Percentiles rank a stretch among this genome's conserved stretches.
Conservation (phyloP, 2,329 filamentous ascomycete genomes). For the Fusarium sp. region DNA sequence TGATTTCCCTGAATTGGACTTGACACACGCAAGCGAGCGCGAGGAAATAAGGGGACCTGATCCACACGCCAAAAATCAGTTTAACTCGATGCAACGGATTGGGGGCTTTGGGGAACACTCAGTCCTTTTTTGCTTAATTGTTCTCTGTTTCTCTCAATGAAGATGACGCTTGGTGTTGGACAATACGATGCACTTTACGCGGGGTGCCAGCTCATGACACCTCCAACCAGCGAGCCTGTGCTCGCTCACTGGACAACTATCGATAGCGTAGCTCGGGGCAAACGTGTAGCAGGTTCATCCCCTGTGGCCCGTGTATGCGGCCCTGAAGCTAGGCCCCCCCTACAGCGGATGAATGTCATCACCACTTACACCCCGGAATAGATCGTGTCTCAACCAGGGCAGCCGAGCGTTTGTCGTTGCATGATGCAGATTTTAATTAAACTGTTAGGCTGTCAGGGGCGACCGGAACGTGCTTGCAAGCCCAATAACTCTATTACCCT, state of each 20-base stretch:
- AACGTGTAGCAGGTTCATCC: neutral
- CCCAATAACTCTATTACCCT: slow-evolving; percentile 8
- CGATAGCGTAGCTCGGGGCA: slow-evolving; percentile 33
- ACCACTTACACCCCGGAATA: slow-evolving; percentile 41
- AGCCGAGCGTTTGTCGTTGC: slow-evolving; percentile 31
- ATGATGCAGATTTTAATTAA: slow-evolving; percentile 45
- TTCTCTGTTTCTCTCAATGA: slow-evolving; percentile 20
- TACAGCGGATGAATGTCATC: slow-evolving; percentile 41
- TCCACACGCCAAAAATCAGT: slow-evolving; percentile 45
- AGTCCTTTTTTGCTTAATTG: slow-evolving; percentile 34
- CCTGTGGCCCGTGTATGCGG: slow-evolving; percentile 29
- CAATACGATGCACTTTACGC: slow-evolving; percentile 28
- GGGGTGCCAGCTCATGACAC: slow-evolving; percentile 50
- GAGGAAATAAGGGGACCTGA: slow-evolving; percentile 41
- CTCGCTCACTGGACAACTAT: slow-evolving; percentile 51
- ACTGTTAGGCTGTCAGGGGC: slow-evolving; percentile 38
- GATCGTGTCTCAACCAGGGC: slow-evolving; percentile 25
- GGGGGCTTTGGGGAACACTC: slow-evolving; percentile 26
- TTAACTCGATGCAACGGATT: slow-evolving; percentile 19
- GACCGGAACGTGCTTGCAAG: slow-evolving; percentile 21
- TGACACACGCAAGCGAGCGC: slow-evolving; percentile 30
- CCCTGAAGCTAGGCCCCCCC: slow-evolving; percentile 42
- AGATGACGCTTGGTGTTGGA: slow-evolving; percentile 41
- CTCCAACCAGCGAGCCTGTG: slow-evolving; percentile 34
- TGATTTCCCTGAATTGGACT: slow-evolving; percentile 42